Conservation (phyloP, 2,329 filamentous ascomycete genomes). For the Zarea fungicola region DNA sequence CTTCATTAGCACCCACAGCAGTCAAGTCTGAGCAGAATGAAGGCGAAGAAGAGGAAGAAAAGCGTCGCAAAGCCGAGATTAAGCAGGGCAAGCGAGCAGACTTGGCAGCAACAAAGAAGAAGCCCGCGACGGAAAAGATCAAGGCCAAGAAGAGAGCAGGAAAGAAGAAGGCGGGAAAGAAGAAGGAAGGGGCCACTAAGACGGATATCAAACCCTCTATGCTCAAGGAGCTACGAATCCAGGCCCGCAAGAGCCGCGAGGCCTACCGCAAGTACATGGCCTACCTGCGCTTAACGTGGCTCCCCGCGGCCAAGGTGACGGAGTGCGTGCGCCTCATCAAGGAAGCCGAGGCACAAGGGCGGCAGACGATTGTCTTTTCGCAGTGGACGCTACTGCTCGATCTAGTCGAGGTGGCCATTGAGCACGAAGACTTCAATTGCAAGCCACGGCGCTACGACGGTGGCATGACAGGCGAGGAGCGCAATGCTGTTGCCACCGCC, state of each 20-base stretch:
- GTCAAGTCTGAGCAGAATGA: conserved; percentile 21
- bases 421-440: conserved; percentile 55
- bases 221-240: conserved; percentile 61
- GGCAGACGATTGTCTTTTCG: conserved; percentile 71
- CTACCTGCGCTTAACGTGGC: conserved; percentile 63
- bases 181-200: conserved; percentile 34
- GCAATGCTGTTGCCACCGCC: conserved; percentile 62
- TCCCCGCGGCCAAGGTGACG: conserved; percentile 77
- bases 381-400: conserved; percentile 74
- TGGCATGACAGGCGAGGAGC: conserved; percentile 62
- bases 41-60: conserved; percentile 23
- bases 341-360: conserved; percentile 55
- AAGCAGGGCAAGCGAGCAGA: conserved; percentile 4
- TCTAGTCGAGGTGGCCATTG: conserved; percentile 66
- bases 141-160: conserved; percentile 18
- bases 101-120: conserved; percentile 13
- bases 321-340: conserved; percentile 69
- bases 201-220: conserved; percentile 48
- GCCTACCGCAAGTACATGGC: conserved; percentile 65
- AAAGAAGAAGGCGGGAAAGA: conserved; percentile 18
- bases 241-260: conserved; percentile 57
- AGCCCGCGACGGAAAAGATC: conserved; percentile 12
- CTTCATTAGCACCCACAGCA: background rate
- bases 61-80: conserved; percentile 14
- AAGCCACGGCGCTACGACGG: conserved; percentile 73